phyloP scores from a whole-genome alignment of 352 stramenopile species.

The Pythium insidiosum region DNA sequence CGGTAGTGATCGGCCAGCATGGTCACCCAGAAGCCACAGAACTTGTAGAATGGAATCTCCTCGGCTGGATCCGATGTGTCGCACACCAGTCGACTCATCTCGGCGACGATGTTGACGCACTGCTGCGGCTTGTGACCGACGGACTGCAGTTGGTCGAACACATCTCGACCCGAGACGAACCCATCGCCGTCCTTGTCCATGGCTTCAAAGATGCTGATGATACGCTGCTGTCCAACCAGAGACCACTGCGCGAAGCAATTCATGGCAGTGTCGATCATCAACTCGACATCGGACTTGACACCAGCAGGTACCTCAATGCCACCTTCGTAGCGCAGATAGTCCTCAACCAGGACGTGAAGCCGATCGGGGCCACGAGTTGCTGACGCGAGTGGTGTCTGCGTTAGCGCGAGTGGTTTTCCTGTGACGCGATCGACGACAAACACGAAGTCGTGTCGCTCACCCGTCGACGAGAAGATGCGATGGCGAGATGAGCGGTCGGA shows the following conservation, averaged over 20 bases:
- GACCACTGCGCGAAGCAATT: constrained; percentile 36
- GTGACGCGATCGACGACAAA: constrained; percentile 32
- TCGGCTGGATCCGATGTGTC: constrained; percentile 35
- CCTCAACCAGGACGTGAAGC: constrained; percentile 25
- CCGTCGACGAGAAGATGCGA: no score
- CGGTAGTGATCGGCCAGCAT: constrained; percentile 30
- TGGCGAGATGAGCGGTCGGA: no score
- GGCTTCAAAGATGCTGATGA: constrained; percentile 29
- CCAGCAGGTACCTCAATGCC: constrained; percentile 21
- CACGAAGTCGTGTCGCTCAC: constrained; percentile 30
- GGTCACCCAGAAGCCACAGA: constrained; percentile 43
- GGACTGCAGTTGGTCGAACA: constrained; percentile 30
- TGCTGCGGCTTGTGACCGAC: constrained; percentile 23
- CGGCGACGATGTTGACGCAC: constrained; percentile 21
- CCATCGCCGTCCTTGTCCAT: constrained; percentile 42
- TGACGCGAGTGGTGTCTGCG: constrained; percentile 13
- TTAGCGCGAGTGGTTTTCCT: constrained; percentile 26
- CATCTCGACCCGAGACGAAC: constrained; percentile 33
- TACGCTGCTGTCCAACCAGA: constrained; percentile 15
- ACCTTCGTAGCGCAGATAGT: constrained; percentile 26
- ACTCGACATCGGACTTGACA: constrained; percentile 49
- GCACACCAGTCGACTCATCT: constrained; percentile 36
- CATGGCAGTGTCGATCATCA: constrained; percentile 39
- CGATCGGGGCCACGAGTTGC: constrained; percentile 6
- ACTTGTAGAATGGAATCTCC: constrained; percentile 42